Evolutionary conservation across 768 basidiomycete species (phyloP).

Genomic region (Pleurotus salmoneostramineus): DNA sequence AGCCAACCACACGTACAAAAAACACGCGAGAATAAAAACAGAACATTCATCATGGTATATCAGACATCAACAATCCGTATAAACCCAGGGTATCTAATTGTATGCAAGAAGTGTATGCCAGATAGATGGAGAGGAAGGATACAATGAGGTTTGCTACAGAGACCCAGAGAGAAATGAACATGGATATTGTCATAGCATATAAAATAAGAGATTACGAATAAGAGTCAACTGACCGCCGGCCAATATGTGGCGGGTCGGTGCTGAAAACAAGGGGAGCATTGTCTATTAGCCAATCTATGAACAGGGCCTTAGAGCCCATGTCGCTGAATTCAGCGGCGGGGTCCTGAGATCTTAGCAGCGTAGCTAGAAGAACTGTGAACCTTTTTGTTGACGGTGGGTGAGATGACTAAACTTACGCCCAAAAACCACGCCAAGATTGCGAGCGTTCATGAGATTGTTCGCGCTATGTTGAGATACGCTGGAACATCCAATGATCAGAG

Average conservation of each 20-base stretch:
- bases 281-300: constrained; percentile 93
- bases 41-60: not conserved
- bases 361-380: constrained; percentile 52
- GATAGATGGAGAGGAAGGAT: not conserved
- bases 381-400: not conserved
- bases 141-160: not conserved
- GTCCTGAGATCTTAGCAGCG: constrained; percentile 87
- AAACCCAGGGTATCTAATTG: constrained; percentile 7
- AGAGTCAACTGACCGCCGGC: not conserved
- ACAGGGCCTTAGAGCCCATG: constrained; percentile 94
- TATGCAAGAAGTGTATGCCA: not conserved
- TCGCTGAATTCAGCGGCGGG: constrained; percentile 90
- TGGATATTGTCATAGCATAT: not conserved
- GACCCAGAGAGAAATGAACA: not conserved
- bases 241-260: constrained; percentile 3
- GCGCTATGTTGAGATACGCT: constrained; percentile 64
- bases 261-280: constrained; percentile 64
- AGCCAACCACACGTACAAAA: constrained; percentile 39
- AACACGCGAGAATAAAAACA: not conserved
- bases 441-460: constrained; percentile 88
- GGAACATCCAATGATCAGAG: constrained; percentile 10
- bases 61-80: not conserved
- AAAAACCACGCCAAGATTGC: constrained; percentile 96
- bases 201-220: not conserved
- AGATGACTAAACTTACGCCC: constrained; percentile 68